Conservation (phyloP, 139 green algal species). For the Medakamo hakoo region DNA sequence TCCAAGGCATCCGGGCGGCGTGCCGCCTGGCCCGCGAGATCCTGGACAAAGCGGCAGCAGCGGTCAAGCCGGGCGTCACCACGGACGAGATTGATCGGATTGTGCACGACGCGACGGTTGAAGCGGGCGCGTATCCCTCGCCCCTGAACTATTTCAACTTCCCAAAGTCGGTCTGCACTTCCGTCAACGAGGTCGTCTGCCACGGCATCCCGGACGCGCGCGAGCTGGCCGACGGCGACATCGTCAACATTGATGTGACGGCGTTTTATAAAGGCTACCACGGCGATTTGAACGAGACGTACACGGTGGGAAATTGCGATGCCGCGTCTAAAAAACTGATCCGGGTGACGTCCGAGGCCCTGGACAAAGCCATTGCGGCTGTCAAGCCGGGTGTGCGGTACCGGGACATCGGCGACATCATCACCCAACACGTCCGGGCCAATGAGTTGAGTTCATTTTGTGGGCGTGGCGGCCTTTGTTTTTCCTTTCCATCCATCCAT, state of each 20-base stretch:
- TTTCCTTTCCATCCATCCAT: too few species aligned
- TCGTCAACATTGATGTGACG: conserved; percentile 94
- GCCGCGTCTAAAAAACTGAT: conserved; percentile 60
- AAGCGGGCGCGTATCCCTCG: conserved; percentile 67
- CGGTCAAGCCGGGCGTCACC: conserved; percentile 57
- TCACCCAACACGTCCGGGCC: conserved; percentile 48
- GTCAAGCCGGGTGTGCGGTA: conserved; percentile 80
- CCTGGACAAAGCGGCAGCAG: conserved; percentile 60
- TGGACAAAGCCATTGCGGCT: conserved; percentile 67
- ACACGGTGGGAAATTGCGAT: conserved; percentile 62
- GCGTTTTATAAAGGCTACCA: conserved; percentile 77
- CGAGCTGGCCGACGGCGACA: conserved; percentile 79
- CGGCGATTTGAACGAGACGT: conserved; percentile 96
- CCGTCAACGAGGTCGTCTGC: conserved; percentile 97
- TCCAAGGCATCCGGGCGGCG: conserved; percentile 50
- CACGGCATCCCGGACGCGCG: conserved; percentile 92
- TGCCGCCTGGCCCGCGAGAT: conserved; percentile 55
- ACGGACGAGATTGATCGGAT: conserved; percentile 94
- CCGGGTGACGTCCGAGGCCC: conserved; percentile 38
- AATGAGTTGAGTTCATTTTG: too few species aligned
- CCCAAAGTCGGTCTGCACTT: conserved; percentile 94
- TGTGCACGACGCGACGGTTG: conserved; percentile 59
- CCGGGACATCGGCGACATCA: conserved; percentile 77
- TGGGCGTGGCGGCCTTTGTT: too few species aligned
- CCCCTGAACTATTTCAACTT: conserved; percentile 74